Percentiles rank a stretch among this genome's conserved stretches.
These are phyloP conservation scores for Neonectria faginata DNA, from an alignment of 2,329 filamentous ascomycete species.

Conservation along the genomic window DNA sequence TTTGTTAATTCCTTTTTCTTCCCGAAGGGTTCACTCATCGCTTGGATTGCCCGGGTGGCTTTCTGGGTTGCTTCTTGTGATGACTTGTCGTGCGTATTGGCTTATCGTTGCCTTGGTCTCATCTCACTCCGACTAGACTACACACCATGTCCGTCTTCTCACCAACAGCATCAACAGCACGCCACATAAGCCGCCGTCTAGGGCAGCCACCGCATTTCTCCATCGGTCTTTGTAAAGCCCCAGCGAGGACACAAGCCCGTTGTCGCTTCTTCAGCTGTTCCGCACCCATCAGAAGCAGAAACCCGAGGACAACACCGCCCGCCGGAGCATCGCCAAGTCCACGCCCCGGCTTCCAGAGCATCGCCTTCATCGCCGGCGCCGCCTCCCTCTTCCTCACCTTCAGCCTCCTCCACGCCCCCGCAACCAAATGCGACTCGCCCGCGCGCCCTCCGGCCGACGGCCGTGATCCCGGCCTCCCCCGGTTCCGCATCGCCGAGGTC, in stretches of 20 bases:
- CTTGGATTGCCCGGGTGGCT: not conserved
- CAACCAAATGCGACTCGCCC: slow-evolving; percentile 37
- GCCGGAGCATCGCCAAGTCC: not conserved
- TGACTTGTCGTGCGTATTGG: not conserved
- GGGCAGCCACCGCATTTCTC: slow-evolving; percentile 23
- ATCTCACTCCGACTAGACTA: not conserved
- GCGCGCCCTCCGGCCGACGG: slow-evolving; percentile 29
- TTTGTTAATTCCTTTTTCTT: not conserved
- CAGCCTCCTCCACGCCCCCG: slow-evolving; percentile 31
- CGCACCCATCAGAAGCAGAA: slow-evolving; percentile 11
- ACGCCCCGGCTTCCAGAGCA: slow-evolving; percentile 16
- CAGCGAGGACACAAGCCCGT: slow-evolving; percentile 23
- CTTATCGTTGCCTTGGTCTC: not conserved
- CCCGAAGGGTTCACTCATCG: not conserved
- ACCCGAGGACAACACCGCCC: slow-evolving; percentile 1
- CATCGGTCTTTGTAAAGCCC: slow-evolving; percentile 19
- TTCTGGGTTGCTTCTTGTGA: not conserved
- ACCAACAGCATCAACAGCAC: slow-evolving; percentile 31
- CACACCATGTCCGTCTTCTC: slow-evolving; percentile 33
- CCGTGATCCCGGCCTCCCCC: slow-evolving; percentile 58
- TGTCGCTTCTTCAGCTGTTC: slow-evolving; percentile 25
- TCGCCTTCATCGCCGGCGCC: slow-evolving; percentile 31
- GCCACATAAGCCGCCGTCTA: slow-evolving; percentile 28
- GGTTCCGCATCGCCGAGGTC: slow-evolving; percentile 63
- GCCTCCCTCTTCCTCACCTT: slow-evolving; percentile 39